Base-by-base conservation (phyloP, 768 basidiomycete species). In the Jaapia argillacea region DNA sequence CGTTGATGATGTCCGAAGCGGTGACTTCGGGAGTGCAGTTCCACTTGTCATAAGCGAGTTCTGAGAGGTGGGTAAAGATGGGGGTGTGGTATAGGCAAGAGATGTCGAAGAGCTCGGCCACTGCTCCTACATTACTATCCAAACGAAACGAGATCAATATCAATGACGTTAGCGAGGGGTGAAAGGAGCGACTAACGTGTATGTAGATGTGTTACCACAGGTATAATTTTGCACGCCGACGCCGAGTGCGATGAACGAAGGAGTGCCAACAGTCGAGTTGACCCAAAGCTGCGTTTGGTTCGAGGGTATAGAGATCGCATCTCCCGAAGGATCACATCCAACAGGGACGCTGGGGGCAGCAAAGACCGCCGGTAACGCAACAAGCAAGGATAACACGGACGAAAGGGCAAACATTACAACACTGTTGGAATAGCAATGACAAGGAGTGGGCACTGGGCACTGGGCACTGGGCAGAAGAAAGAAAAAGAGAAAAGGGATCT, bases 151-250 rank as follows among this genome's bases (percentile, higher is more conserved):
- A 21, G 13, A 53, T 12, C 2, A 49, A 16, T 27, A 23, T 24
- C 21, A 4, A 37, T 21, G 22, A 22, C 12, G 7, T 12, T 24
- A 14, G 18, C 35, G 12, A 21, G 7, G 6, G 26, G 22, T 25
- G 22, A 16, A 12, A 5, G 24, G 18, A 20, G 28, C 22, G 12
- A 48, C 71, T 48, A 44, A 77, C 75, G 64, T 64, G 52, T 62
- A 78, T 40, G 47, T 56, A 36, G 63, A 58, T 36, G 46, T 55
- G 26, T 47, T 43, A 6, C 50, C 54, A 52, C 76, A 77, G 23
- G 72, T 77, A 55, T 77, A 79, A 54, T 77, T 76, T 53, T 77
- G 75, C 13, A 64, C 65, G 20, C 74, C 71, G 41, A 74, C 54
- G 7, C 61, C 72, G n/a, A 75, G 54, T 10, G 62, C 66, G 41